Evolutionary conservation across 495 filamentous ascomycete genomes (phyloP).

Genomic region (Xylaria flabelliformis): DNA sequence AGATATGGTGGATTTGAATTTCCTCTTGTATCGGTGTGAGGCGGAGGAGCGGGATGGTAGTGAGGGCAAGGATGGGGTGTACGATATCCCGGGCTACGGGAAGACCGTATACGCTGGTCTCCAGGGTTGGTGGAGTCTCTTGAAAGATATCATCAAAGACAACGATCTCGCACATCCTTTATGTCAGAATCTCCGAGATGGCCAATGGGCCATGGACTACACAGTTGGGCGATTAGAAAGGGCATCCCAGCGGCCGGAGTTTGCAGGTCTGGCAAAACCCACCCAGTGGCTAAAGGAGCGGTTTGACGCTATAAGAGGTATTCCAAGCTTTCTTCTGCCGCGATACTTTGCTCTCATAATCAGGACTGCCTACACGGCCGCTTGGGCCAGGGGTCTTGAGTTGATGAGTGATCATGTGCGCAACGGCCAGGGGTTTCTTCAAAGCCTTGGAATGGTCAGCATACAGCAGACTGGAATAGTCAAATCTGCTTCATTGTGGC

Average conservation of each 20-base stretch:
- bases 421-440: constrained; percentile 82
- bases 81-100: constrained; percentile 82
- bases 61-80: constrained; percentile 80
- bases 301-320: constrained; percentile 79
- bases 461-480: constrained; percentile 87
- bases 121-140: constrained; percentile 97
- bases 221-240: constrained; percentile 78
- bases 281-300: constrained; percentile 81
- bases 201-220: constrained; percentile 95
- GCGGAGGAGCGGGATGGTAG: constrained; percentile 88
- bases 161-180: constrained; percentile 94
- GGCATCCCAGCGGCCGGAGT: constrained; percentile 65
- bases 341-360: constrained; percentile 92
- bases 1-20: constrained; percentile 84
- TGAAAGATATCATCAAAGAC: constrained; percentile 81
- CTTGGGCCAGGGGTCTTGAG: constrained; percentile 76
- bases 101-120: constrained; percentile 92
- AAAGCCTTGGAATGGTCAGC: constrained; percentile 86
- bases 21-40: constrained; percentile 89
- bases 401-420: constrained; percentile 79
- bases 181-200: constrained; percentile 88
- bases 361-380: constrained; percentile 83
- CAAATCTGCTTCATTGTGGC: constrained; percentile 88
- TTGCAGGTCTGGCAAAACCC: constrained; percentile 64
- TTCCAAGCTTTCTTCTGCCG: constrained; percentile 90